These are phyloP conservation scores for Pichia sorboxylosa DNA, from an alignment of 1,139 yeast species.

Conservation along the genomic window DNA sequence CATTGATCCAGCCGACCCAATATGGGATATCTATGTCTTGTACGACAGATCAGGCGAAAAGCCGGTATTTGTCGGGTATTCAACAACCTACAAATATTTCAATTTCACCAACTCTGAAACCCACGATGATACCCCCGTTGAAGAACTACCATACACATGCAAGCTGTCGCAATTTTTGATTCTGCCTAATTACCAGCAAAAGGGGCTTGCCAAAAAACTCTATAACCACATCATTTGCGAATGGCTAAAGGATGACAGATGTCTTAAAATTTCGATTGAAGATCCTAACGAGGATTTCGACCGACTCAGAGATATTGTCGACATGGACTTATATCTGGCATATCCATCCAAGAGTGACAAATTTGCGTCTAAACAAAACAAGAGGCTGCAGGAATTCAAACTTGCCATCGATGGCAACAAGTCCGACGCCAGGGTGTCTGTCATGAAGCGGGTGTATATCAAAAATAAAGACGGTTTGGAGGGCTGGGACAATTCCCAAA, in stretches of 20 bases:
- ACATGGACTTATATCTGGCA: constrained; percentile 31
- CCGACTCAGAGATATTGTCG: constrained; percentile 77
- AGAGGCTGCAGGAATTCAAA: constrained; percentile 64
- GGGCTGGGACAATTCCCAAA: constrained; percentile 50
- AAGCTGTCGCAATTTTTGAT: constrained; percentile 83
- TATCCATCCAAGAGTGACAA: constrained; percentile 25
- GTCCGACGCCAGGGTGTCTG: constrained; percentile 39
- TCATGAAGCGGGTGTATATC: constrained; percentile 61
- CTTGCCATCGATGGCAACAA: constrained; percentile 13
- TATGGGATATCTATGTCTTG: constrained; percentile 55
- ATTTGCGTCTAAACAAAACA: constrained; percentile 72
- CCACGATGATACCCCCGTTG: constrained; percentile 38
- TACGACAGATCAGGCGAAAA: constrained; percentile 25
- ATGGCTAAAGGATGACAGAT: constrained; percentile 43
- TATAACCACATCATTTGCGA: constrained; percentile 42
- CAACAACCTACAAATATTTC: constrained; percentile 81
- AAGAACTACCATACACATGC: constrained; percentile 37
- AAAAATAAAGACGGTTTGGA: constrained; percentile 71
- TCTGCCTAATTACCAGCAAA: constrained; percentile 68
- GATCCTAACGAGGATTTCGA: constrained; percentile 94
- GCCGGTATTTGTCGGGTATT: constrained; percentile 53
- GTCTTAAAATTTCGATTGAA: constrained; percentile 79
- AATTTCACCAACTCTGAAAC: constrained; percentile 46
- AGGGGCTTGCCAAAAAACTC: constrained; percentile 57
- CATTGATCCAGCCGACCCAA: constrained; percentile 62